Evolutionary conservation across 2,329 filamentous ascomycete species (phyloP).

Genomic region (Hirsutella minnesotensis): DNA sequence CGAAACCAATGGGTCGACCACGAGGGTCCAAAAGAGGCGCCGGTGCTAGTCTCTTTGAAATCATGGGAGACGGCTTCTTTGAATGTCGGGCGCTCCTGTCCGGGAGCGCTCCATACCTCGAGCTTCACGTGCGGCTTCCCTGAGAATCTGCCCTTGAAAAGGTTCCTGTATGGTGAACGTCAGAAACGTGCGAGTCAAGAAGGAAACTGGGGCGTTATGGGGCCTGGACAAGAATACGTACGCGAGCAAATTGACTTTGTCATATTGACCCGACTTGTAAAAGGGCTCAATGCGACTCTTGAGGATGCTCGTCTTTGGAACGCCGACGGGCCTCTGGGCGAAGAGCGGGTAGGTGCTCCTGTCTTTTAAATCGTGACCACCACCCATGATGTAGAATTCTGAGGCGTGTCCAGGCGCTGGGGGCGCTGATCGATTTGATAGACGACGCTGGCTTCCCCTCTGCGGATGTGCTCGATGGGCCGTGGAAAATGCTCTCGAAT

Average conservation of each 20-base stretch:
- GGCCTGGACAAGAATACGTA: slow-evolving; percentile 29
- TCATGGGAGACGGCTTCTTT: slow-evolving; percentile 65
- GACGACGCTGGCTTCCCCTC: slow-evolving; percentile 15
- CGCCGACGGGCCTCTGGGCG: slow-evolving; percentile 48
- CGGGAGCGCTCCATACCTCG: slow-evolving; percentile 73
- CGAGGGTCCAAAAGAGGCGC: slow-evolving; percentile 76
- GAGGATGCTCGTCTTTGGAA: slow-evolving; percentile 78
- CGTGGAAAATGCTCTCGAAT: slow-evolving; percentile 13
- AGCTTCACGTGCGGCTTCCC: slow-evolving; percentile 73
- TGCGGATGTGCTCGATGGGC: slow-evolving; percentile 8
- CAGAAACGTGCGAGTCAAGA: slow-evolving; percentile 4
- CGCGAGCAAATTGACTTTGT: slow-evolving; percentile 61
- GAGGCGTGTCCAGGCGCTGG: slow-evolving; percentile 17
- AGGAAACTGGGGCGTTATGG: background rate
- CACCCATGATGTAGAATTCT: slow-evolving; percentile 34
- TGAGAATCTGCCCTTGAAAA: slow-evolving; percentile 32
- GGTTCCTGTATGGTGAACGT: slow-evolving; percentile 16
- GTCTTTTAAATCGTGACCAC: slow-evolving; percentile 31
- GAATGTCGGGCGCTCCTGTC: slow-evolving; percentile 72
- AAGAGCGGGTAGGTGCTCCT: slow-evolving; percentile 39
- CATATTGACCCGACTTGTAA: slow-evolving; percentile 67
- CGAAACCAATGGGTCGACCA: slow-evolving; percentile 99
- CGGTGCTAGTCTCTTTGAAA: slow-evolving; percentile 64
- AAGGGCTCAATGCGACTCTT: slow-evolving; percentile 74
- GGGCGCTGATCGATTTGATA: slow-evolving; percentile 25